Base-by-base conservation (phyloP, 805 yeast species). In the Candida fluviatilis region DNA sequence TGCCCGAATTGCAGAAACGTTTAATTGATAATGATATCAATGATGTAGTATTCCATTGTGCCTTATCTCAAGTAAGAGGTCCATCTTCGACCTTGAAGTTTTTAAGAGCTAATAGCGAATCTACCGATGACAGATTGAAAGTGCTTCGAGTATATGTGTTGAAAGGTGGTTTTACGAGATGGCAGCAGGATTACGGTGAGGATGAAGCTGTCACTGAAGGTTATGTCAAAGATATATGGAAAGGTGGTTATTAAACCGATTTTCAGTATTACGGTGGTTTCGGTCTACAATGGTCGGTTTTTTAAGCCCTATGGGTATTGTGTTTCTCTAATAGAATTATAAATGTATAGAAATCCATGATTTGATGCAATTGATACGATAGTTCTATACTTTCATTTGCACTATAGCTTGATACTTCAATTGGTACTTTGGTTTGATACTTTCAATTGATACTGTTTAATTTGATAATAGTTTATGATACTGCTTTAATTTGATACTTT, bases 1-100 rank as follows among this genome's bases (percentile, higher is more conserved):
- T 71, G 19, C 68, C 67, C 2, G 65, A 62, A 5, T 66, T 74
- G 28, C 49, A 62, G 15, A 48, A 53, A n/a, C 46, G 60, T 30
- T 54, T 72, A 10, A 32, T 47, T 14, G 57, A 57, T 24, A 53
- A 59, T 8, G 56, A 58, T 3, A 53, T 60, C 5, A 63, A 69
- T 31, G 78, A 75, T 38, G 76, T 88, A 0, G 83, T 93, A 0
- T 93, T 91, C 63, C 96, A 93, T 57, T 91, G 99, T 59, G 89
- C 90, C 19, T 69, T 85, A 21, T 82, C 95, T 3, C 98, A 93
- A 59, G 95, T 83, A 42, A 68, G 99, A 37, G 98, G 98, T 0
- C 98, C 98, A 0, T 68, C 85, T 3, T 76, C 96, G 3, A 89
- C 97, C 0, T 62, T 80, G 60, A 68, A 66, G 49, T 83, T 84